These are phyloP conservation scores for Vanderwaltozyma tropicalis DNA, from an alignment of 805 yeast species.

Conservation along the genomic window DNA sequence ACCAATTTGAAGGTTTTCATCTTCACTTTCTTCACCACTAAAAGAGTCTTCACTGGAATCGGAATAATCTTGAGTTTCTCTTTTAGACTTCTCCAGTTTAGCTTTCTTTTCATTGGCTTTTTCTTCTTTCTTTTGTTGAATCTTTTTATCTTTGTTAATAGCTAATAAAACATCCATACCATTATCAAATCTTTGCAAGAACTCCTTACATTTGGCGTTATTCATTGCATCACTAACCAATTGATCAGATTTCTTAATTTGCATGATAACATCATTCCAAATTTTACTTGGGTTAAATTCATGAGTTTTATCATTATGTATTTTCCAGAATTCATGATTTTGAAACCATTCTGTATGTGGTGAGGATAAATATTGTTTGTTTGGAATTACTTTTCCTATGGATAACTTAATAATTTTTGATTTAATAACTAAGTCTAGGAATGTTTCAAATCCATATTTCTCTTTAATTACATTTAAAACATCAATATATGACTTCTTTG, in stretches of 20 bases:
- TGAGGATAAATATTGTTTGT: slow-evolving; percentile 4
- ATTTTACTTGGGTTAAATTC: slow-evolving; percentile 37
- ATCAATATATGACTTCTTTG: slow-evolving; percentile 3
- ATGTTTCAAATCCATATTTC: slow-evolving; percentile 10
- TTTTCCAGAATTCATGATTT: slow-evolving; percentile 18
- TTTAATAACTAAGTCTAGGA: slow-evolving; percentile 14
- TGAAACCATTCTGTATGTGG: slow-evolving; percentile 16
- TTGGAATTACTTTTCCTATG: slow-evolving; percentile 11
- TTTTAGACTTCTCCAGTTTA: too few species aligned
- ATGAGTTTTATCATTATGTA: slow-evolving; percentile 24
- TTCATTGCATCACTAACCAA: slow-evolving; percentile 35
- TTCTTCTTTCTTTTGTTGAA: slow-evolving; percentile 3
- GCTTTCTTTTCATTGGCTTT: slow-evolving; percentile 11
- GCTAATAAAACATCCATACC: slow-evolving; percentile 31
- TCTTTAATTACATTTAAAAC: slow-evolving; percentile 4
- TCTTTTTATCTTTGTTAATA: slow-evolving; percentile 20
- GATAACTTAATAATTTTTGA: slow-evolving; percentile 22
- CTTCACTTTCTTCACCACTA: slow-evolving; percentile 6
- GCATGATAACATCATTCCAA: slow-evolving; percentile 28
- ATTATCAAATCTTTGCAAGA: slow-evolving; percentile 32
- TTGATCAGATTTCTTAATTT: slow-evolving; percentile 17
- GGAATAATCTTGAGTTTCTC: slow-evolving; percentile 11
- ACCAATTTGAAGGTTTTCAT: slow-evolving; percentile 5
- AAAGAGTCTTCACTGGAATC: not conserved
- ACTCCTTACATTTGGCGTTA: slow-evolving; percentile 38